These are phyloP conservation scores for Neolentinus lepideus DNA, from an alignment of 1,284 basidiomycete species.

Conservation along the genomic window DNA sequence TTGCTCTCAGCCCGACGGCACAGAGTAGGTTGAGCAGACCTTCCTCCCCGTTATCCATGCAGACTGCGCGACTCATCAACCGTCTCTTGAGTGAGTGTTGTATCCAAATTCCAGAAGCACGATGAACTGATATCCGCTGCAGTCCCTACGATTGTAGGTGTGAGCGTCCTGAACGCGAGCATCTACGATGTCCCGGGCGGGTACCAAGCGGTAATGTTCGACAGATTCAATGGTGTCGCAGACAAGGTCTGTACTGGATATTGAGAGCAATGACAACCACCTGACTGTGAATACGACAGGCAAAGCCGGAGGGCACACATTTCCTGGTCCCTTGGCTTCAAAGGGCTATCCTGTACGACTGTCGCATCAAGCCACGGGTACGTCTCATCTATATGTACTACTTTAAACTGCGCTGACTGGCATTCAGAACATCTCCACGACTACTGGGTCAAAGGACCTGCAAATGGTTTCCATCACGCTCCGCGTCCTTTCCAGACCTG, in stretches of 20 bases:
- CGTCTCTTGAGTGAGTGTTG: neutral
- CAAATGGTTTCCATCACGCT: constrained; percentile 98
- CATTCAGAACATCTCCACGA: constrained; percentile 88
- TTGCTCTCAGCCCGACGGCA: neutral
- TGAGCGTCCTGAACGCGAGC: constrained; percentile 64
- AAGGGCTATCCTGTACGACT: constrained; percentile 95
- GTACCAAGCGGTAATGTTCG: constrained; percentile 96
- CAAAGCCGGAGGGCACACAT: constrained; percentile 93
- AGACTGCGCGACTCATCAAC: neutral
- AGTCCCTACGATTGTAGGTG: constrained; percentile 76
- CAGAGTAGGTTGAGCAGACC: neutral
- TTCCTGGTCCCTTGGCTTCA: constrained; percentile 95
- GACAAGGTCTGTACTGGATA: constrained; percentile 44
- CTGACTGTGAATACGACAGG: constrained; percentile 33
- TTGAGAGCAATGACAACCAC: neutral
- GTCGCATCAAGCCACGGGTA: constrained; percentile 93
- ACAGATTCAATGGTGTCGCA: constrained; percentile 92
- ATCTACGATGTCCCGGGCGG: constrained; percentile 94
- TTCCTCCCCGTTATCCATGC: neutral
- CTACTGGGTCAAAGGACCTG: constrained; percentile 93
- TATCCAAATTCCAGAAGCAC: neutral
- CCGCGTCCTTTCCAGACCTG: constrained; percentile 92
- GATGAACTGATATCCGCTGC: constrained; percentile 8
- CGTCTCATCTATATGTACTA: constrained; percentile 17
- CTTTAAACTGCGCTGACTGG: constrained; percentile 2